Conservation (phyloP, 108 stramenopile genomes). For the Cylindrotheca fusiformis region DNA sequence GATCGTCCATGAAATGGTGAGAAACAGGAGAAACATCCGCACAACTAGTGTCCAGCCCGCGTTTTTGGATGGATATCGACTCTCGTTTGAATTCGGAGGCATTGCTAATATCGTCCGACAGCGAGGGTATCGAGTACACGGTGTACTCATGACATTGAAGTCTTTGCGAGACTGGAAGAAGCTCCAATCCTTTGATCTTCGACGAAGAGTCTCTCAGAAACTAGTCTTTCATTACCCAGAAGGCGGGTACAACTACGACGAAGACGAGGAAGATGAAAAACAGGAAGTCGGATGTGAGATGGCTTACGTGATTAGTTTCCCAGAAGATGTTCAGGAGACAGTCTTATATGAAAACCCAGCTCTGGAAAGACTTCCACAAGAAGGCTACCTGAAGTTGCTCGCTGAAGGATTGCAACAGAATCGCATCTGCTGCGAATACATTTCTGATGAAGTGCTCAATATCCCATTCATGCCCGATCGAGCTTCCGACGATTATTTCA, state of each 20-base stretch:
- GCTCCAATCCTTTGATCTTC: conserved; percentile 12
- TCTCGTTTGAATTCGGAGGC: conserved; percentile 26
- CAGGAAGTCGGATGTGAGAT: conserved; percentile 3
- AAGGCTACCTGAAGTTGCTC: conserved; percentile 32
- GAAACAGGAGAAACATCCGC: conserved; percentile 7
- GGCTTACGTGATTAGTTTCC: neutral
- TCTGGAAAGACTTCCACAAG: conserved; percentile 21
- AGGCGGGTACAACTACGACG: conserved; percentile 3
- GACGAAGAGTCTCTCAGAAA: conserved; percentile 1
- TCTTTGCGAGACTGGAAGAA: conserved; percentile 14
- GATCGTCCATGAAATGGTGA: conserved; percentile 28
- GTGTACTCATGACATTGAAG: conserved; percentile 25
- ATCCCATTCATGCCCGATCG: conserved; percentile 15
- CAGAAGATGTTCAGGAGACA: neutral
- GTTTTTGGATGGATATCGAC: conserved; percentile 22
- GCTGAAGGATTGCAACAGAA: conserved; percentile 24
- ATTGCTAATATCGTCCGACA: conserved; percentile 16
- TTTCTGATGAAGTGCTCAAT: conserved; percentile 16
- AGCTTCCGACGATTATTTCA: conserved; percentile 11
- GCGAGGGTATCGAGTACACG: conserved; percentile 30
- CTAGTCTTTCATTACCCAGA: conserved; percentile 9
- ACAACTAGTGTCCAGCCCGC: conserved; percentile 10
- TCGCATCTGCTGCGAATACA: conserved; percentile 23
- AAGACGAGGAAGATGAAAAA: conserved; percentile 5
- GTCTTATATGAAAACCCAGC: neutral